A percentile compares a stretch with the other conserved stretches of the same genome.
phyloP scores from a whole-genome alignment of 1,139 yeast species.

The Debaryomyces robertsiae region DNA sequence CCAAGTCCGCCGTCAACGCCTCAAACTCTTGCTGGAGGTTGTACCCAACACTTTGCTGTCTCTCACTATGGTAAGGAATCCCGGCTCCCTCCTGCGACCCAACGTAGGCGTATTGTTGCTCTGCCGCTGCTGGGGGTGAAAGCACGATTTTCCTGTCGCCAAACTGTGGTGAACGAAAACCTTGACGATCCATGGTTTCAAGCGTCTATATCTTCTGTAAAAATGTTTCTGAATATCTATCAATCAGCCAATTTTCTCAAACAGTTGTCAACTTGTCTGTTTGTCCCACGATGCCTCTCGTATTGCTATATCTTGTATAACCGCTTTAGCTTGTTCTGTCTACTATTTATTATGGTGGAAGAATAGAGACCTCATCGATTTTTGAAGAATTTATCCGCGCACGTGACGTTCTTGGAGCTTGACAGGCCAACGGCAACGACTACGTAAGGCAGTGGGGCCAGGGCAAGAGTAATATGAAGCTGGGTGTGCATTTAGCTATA shows the following conservation, averaged over 20 bases:
- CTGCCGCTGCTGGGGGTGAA: conserved; percentile 45
- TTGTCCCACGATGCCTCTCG: not conserved
- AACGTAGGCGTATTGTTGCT: conserved; percentile 11
- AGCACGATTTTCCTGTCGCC: conserved; percentile 40
- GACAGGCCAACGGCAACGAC: too few relatives aligned
- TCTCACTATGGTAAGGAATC: conserved; percentile 24
- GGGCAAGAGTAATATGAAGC: too few relatives aligned
- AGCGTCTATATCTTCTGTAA: too few relatives aligned
- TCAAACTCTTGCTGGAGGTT: conserved; percentile 51
- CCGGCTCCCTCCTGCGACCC: conserved; percentile 5
- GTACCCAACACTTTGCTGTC: conserved; percentile 48
- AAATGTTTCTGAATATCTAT: too few relatives aligned
- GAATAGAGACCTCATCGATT: conserved; percentile 8
- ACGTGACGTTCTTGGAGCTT: conserved; percentile 1
- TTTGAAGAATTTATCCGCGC: conserved; percentile 6
- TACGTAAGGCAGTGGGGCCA: too few relatives aligned
- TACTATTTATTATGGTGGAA: too few relatives aligned
- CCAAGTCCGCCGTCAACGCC: conserved; percentile 50
- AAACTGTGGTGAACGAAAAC: conserved; percentile 12
- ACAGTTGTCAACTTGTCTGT: too few relatives aligned
- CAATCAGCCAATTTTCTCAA: too few relatives aligned
- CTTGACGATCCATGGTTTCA: conserved; percentile 8
- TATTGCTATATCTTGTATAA: conserved; percentile 3
- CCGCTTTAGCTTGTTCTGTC: not conserved
- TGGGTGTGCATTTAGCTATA: too few relatives aligned